Evolutionary conservation across 1,284 basidiomycete species (phyloP), one percentile per base, ranked within the genome.

Genomic region (Takashimella tepidaria): DNA sequence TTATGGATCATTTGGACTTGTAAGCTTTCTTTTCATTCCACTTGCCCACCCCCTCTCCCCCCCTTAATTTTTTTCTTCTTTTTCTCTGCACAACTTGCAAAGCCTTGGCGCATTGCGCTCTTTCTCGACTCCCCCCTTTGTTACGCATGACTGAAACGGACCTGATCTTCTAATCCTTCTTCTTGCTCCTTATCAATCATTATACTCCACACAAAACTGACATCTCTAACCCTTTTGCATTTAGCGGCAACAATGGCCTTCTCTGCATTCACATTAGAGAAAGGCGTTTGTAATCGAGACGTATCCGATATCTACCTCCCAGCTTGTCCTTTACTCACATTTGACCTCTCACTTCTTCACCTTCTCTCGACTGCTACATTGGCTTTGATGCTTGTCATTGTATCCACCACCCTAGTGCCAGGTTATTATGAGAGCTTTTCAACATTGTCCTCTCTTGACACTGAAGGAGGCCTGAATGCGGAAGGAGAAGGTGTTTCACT

Each of bases 1-100:
- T 49, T 71, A 6, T 71, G 69, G 68, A 67, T 71, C 31, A 55
- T 59, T 23, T 71, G 69, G 69, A 69, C 67, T 1, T 71, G 69
- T 69, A 41, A 40, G 66, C 57, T 37, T 37, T 37, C 31, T 16
- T 37, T 37, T 37, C 31, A 37, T 16, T 16, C 31, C 16, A 16
- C 8, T 8, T 37, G 31, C 16, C 31, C 31, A 37, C 16, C 31
- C 31, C 16, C 16, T 16, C 31, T 37, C 16, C 31, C 8, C 8
- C 31, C 31, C 8, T 37, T 8, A 8, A 8, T 37, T 16, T 37
- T 8, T 37, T 16, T 37, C 31, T 16, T 8, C 31, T 37, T 37
- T 16, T 16, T 8, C 16, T 16, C 16, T 16, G 31, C 31, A 8
- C 31, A 37, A 37, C 31, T 16, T 37, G n/a, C n/a, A n/a, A n/a